Conservation (phyloP, 352 stramenopile species). For the Paralagenidium karlingii region DNA sequence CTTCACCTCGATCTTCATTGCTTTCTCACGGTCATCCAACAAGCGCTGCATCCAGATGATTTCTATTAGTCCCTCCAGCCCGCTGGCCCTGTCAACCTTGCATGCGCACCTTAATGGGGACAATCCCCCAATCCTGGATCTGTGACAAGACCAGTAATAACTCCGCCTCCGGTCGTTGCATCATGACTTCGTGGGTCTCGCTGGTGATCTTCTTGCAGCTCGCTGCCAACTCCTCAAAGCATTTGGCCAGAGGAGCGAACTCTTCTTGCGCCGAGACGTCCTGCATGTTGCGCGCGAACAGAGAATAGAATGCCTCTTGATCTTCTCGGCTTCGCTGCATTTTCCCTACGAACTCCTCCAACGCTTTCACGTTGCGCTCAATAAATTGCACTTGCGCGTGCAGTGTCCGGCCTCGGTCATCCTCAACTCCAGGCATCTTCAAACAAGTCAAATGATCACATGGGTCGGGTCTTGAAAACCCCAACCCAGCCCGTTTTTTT, state of each 20-base stretch:
- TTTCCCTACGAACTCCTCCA: slow-evolving; percentile 60
- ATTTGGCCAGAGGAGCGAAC: slow-evolving; percentile 22
- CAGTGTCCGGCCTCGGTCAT: too few relatives aligned
- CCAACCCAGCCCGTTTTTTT: too few relatives aligned
- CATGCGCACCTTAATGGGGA: slow-evolving; percentile 53
- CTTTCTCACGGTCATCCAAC: slow-evolving; percentile 73
- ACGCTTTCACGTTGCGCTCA: slow-evolving; percentile 56
- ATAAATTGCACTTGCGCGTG: slow-evolving; percentile 65
- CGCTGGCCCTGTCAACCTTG: not conserved
- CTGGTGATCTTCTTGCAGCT: slow-evolving; percentile 31
- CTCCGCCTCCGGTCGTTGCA: slow-evolving; percentile 49
- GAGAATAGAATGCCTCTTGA: slow-evolving; percentile 39
- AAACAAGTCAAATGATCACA: too few relatives aligned
- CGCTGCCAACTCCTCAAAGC: slow-evolving; percentile 29
- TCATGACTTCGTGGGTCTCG: slow-evolving; percentile 68
- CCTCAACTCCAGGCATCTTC: too few relatives aligned
- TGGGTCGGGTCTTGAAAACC: too few relatives aligned
- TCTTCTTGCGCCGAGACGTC: slow-evolving; percentile 58
- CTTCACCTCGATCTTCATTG: slow-evolving; percentile 61
- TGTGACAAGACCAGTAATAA: slow-evolving; percentile 57
- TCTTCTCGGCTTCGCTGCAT: slow-evolving; percentile 55
- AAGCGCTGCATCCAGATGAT: slow-evolving; percentile 20
- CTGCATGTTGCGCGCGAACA: slow-evolving; percentile 40
- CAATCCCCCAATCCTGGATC: slow-evolving; percentile 73
- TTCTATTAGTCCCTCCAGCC: not conserved